Percentiles rank a stretch among this genome's conserved stretches.
phyloP scores from a whole-genome alignment of 306 rosid species.

The Castanea sativa region DNA sequence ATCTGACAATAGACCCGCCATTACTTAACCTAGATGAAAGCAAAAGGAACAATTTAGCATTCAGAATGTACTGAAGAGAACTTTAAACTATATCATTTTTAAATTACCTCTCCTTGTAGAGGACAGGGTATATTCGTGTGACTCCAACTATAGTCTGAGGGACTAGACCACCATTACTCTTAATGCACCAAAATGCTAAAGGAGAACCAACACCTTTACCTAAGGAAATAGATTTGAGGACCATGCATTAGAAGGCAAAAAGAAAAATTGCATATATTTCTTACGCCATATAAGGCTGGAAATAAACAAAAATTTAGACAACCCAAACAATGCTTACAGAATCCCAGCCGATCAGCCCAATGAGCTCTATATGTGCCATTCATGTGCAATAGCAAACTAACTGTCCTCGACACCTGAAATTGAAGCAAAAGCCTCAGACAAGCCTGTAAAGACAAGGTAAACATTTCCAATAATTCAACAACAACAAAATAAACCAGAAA shows the following conservation, averaged over 20 bases:
- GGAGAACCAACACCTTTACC: slow-evolving; percentile 74
- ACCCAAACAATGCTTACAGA: slow-evolving; percentile 53
- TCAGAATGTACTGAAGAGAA: slow-evolving; percentile 15
- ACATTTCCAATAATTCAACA: slow-evolving; percentile 1
- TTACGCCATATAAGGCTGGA: slow-evolving; percentile 12
- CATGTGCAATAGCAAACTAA: slow-evolving; percentile 64
- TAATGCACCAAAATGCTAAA: slow-evolving; percentile 81
- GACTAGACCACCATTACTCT: slow-evolving; percentile 68
- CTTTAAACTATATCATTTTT: slow-evolving; percentile 4
- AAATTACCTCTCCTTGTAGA: slow-evolving; percentile 80
- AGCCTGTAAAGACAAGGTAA: slow-evolving; percentile 5
- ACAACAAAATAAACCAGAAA: slow-evolving; percentile 10
- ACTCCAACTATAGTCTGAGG: slow-evolving; percentile 85
- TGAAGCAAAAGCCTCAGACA: slow-evolving; percentile 35
- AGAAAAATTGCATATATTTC: slow-evolving; percentile 17
- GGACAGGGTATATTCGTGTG: slow-evolving; percentile 75
- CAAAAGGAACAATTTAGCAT: slow-evolving; percentile 18
- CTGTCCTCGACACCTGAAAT: slow-evolving; percentile 60
- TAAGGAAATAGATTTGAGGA: slow-evolving; percentile 25
- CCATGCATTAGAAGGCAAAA: slow-evolving; percentile 24
- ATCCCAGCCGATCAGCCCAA: slow-evolving; percentile 84
- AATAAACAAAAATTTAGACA: background rate
- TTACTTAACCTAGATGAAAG: slow-evolving; percentile 52
- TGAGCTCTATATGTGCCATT: slow-evolving; percentile 94
- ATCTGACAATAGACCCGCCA: slow-evolving; percentile 71